These are phyloP conservation scores for Claviceps humidiphila DNA, from an alignment of 2,329 filamentous ascomycete genomes.

Conservation along the genomic window DNA sequence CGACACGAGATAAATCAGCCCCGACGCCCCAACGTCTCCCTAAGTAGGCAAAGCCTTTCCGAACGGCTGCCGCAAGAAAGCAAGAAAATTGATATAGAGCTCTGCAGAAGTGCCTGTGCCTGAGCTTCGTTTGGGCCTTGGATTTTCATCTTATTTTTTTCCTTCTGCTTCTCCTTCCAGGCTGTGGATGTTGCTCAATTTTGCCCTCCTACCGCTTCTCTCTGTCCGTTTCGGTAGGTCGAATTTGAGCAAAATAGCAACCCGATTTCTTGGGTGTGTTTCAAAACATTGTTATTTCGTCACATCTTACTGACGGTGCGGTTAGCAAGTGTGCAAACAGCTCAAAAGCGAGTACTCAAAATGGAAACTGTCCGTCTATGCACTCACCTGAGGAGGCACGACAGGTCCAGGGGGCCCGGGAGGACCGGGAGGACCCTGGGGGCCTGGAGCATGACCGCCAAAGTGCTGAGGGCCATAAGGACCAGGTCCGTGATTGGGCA, in stretches of 20 bases:
- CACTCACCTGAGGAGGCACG: slow-evolving; percentile 27
- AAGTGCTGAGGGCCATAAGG: slow-evolving; percentile 28
- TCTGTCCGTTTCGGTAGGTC: not conserved
- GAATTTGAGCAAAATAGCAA: not conserved
- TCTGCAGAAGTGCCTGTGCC: slow-evolving; percentile 3
- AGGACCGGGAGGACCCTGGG: slow-evolving; percentile 24
- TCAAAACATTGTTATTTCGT: not conserved
- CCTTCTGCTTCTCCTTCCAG: not conserved
- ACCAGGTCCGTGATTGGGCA: slow-evolving; percentile 29
- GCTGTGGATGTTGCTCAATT: not conserved
- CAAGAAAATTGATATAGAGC: slow-evolving; percentile 13
- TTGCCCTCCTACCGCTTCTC: not conserved
- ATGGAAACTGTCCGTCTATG: not conserved
- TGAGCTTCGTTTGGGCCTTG: not conserved
- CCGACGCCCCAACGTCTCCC: slow-evolving; percentile 17
- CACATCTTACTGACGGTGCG: not conserved
- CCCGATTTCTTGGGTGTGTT: not conserved
- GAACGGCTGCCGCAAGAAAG: slow-evolving; percentile 11
- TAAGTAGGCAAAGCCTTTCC: slow-evolving; percentile 10
- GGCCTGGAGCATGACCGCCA: slow-evolving; percentile 23
- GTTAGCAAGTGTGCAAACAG: slow-evolving; percentile 2
- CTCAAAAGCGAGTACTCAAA: not conserved
- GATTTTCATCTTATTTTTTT: not conserved
- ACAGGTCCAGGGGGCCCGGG: slow-evolving; percentile 22
- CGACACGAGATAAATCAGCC: slow-evolving; percentile 14